A percentile compares a stretch with the other conserved stretches of the same genome.
These are phyloP conservation scores for Globisporangium perplexum DNA, from an alignment of 352 stramenopile species.

Conservation along the genomic window DNA sequence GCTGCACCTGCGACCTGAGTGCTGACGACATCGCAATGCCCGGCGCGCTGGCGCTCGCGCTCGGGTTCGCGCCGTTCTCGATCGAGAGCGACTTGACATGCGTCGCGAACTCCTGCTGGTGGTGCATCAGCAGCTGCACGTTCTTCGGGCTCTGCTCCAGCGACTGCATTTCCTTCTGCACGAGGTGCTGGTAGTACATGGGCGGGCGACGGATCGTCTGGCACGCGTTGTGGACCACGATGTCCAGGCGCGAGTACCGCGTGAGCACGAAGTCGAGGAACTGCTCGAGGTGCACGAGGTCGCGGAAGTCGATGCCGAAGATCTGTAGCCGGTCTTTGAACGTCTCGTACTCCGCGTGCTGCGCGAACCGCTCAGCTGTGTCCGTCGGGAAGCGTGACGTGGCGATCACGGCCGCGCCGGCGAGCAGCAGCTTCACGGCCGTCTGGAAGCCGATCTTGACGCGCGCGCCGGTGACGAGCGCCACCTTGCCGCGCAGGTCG, in stretches of 20 bases:
- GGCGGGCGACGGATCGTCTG: constrained; percentile 94
- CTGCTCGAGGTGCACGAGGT: constrained; percentile 93
- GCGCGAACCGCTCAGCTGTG: constrained; percentile 85
- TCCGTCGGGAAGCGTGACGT: constrained; percentile 95
- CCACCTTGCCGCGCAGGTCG: constrained; percentile 87
- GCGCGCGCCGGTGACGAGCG: constrained; percentile 92
- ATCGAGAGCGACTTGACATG: constrained; percentile 60
- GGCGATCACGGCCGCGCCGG: constrained; percentile 90
- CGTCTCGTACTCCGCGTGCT: constrained; percentile 89
- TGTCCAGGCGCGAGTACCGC: constrained; percentile 89
- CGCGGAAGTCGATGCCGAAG: constrained; percentile 95
- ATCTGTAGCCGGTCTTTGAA: constrained; percentile 94
- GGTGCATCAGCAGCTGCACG: constrained; percentile 67
- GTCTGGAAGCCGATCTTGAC: constrained; percentile 98
- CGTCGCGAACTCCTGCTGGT: constrained; percentile 73
- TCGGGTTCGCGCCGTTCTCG: constrained; percentile 7
- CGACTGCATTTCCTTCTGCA: constrained; percentile 77
- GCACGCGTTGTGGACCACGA: constrained; percentile 98
- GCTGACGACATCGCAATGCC: constrained; percentile 63
- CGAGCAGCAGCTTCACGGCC: constrained; percentile 92
- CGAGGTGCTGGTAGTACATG: constrained; percentile 92
- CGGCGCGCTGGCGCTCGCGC: constrained; percentile 11
- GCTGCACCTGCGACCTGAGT: constrained; percentile 75
- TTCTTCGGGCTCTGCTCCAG: constrained; percentile 43
- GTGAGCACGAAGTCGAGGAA: constrained; percentile 88